A percentile compares a stretch with the other conserved stretches of the same genome.
Evolutionary conservation across 345 rosid genomes (phyloP).

Genomic region (Nasturtium officinale): DNA sequence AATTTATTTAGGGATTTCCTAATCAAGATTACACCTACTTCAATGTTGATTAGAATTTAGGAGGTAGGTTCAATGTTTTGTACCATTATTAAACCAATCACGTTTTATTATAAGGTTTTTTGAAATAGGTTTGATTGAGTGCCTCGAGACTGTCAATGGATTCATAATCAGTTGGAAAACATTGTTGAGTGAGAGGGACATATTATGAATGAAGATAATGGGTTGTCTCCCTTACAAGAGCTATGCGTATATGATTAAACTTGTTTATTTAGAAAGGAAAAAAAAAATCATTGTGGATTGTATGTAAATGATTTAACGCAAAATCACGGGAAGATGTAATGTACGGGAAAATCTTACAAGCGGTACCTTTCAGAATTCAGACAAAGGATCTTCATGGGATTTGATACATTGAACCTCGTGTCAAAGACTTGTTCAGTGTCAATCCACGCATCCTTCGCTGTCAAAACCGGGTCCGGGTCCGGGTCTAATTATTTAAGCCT

Average conservation of each 20-base stretch:
- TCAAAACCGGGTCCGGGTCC: no score
- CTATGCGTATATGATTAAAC: background rate
- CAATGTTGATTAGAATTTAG: slow-evolving; percentile 25
- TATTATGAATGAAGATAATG: slow-evolving; percentile 32
- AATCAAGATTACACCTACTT: background rate
- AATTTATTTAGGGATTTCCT: background rate
- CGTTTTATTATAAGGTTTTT: slow-evolving; percentile 1
- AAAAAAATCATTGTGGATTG: background rate
- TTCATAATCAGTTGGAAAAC: slow-evolving; percentile 26
- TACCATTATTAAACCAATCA: background rate
- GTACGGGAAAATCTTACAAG: slow-evolving; percentile 27
- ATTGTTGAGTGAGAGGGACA: slow-evolving; percentile 30
- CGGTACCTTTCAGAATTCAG: slow-evolving; percentile 27
- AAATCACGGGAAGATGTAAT: slow-evolving; percentile 16
- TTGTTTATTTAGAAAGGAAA: slow-evolving; percentile 14
- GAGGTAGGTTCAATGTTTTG: slow-evolving; percentile 38
- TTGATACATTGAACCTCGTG: slow-evolving; percentile 38
- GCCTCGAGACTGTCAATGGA: slow-evolving; percentile 26
- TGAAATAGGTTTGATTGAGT: background rate
- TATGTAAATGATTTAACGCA: background rate
- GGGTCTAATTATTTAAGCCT: no score
- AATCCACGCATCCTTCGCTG: background rate
- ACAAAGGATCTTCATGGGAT: slow-evolving; percentile 28
- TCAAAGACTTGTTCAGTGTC: background rate
- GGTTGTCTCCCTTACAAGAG: slow-evolving; percentile 21